Evolutionary conservation across 2,329 filamentous ascomycete species (phyloP), one percentile per base, ranked within the genome.

Genomic region (Diaporthe citrichinensis): DNA sequence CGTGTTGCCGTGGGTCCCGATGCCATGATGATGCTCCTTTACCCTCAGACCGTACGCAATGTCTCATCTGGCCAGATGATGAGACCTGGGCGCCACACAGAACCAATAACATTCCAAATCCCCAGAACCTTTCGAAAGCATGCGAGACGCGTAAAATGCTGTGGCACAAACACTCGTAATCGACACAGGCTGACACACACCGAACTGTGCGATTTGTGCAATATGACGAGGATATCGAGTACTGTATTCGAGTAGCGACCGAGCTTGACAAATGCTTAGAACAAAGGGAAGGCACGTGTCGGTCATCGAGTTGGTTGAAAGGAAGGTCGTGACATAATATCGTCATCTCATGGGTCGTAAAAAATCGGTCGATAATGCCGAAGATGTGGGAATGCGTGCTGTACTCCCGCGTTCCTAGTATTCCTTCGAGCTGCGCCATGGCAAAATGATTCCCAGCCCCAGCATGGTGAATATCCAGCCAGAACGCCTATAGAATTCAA

Each of bases 401-500:
- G 74, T 72, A 57, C n/a, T 57, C 20, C 62, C 57, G 62, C 73
- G 59, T 28, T 57, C 36, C 20, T 67, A 65, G 34, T 62, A 49
- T 59, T 57, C 53, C 34, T 75, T 67, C 62, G 41, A 74, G 39
- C 41, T 71, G 28, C 69, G 68, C 55, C 55, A 57, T 46, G 49
- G 36, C 53, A 61, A 69, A 69, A 58, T 44, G 53, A 55, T 68
- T 41, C 65, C 55, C 71, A 68, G 57, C 68, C 44, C 53, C 46
- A 72, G 62, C 67, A n/a, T 55, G 71, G 59, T 76, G 75, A 73
- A 78, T 80, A 78, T 77, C 77, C 72, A 79, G 78, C 78, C 76
- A 79, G 78, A 79, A 76, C 75, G 69, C 74, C 55, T 71, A 68
- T 76, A 74, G 74, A 78, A 80, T 78, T 78, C 77, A 79, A 79